Evolutionary conservation across 352 stramenopile species (phyloP), one percentile per base, ranked within the genome.

Genomic region (Globisporangium abappressorium): DNA sequence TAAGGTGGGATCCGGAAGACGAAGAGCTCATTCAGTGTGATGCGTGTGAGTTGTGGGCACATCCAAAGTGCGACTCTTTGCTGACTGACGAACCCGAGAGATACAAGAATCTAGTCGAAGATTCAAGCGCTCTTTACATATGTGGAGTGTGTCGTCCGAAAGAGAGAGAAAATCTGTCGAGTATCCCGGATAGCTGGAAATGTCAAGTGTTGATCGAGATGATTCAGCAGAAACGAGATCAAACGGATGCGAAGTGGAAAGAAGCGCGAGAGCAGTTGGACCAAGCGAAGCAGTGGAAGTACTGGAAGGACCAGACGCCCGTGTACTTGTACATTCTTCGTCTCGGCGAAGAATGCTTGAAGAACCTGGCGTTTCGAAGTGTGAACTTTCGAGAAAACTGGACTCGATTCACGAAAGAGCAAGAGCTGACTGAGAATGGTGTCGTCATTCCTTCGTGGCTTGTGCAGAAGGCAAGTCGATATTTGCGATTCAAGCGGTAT

Each of bases 11-110:
- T 30, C 68, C 75, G 2, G 77, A 93, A 24, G 82, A 96, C 28
- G 85, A 90, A 46, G 89, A 93, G 15, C 67, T 97, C 2, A 94
- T 97, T 54, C 90, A 96, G 56, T 97, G 90, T 47, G 91, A 97
- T 63, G 83, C 79, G 1, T 97, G 90, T 38, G 89, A 97, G 64
- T 78, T 77, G 6, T 97, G 89, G 89, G 87, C 83, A 1, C 89
- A 97, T 65, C 85, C 85, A n/a, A 73, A 74, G 5, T 97, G 89
- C 54, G 89, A 97, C 59, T 57, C 58, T 0, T 56, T 91, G 6
- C 77, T 95, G 9, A 85, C 78, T 1, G 69, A 79, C 5, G 79
- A 95, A 22, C 78, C 84, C 0, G 75, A 74, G 49, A 80, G 78
- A 8, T 93, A 95, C 65, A 68, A 89, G n/a, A 73, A 60, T 9